Percentiles rank a stretch among this genome's conserved stretches.
phyloP scores from a whole-genome alignment of 208 protist species.

The Trypanosomatidae sp. region DNA sequence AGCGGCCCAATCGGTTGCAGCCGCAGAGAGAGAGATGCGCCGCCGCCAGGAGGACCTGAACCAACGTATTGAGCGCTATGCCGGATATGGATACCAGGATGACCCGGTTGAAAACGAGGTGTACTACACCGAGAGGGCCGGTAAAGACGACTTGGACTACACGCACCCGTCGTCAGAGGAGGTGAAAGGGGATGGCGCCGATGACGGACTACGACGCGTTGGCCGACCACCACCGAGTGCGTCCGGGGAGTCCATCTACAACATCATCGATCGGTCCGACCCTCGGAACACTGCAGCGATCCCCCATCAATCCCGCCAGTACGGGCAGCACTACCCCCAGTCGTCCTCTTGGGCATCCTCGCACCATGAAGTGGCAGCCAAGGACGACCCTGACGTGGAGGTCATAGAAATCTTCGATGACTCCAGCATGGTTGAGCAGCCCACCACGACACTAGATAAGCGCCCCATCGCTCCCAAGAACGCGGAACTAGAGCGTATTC shows the following conservation, averaged over 20 bases:
- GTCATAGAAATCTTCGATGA: conserved; percentile 40
- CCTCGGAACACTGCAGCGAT: not conserved
- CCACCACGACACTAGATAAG: not conserved
- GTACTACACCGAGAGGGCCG: not conserved
- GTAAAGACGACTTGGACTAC: not conserved
- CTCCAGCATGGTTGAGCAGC: not conserved
- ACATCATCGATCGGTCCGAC: conserved; percentile 19
- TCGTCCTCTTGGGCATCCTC: not conserved
- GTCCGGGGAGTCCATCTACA: conserved; percentile 54
- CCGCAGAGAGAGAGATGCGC: conserved; percentile 13
- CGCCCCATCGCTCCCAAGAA: conserved; percentile 40
- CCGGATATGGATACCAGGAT: conserved; percentile 4
- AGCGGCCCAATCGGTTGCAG: conserved; percentile 18
- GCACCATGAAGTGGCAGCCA: not conserved
- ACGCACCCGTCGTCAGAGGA: not conserved
- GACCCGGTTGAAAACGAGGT: conserved; percentile 6
- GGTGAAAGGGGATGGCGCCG: not conserved
- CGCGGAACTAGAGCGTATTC: conserved; percentile 44
- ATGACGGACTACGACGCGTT: not conserved
- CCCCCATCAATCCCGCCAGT: not conserved
- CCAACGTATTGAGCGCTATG: conserved; percentile 21
- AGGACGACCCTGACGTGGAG: conserved; percentile 53
- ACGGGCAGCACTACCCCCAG: not conserved
- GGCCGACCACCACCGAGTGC: conserved; percentile 8
- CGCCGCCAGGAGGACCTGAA: conserved; percentile 26